Evolutionary conservation across 2,329 filamentous ascomycete species (phyloP), one percentile per base, ranked within the genome.

Genomic region (Alternaria incomplexa): DNA sequence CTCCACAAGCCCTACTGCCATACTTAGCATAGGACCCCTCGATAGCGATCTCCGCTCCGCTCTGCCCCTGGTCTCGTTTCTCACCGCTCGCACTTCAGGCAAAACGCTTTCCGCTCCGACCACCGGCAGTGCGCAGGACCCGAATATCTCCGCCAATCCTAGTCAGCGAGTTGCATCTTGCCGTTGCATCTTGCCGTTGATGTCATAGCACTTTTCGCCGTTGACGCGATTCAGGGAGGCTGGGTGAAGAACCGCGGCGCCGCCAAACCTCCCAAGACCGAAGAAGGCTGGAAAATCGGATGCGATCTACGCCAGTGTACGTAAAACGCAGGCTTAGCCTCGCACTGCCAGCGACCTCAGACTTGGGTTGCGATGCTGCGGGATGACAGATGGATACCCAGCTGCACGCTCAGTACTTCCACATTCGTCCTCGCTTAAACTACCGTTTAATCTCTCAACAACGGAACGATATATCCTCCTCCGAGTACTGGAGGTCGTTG

Each of bases 11-110:
- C 56, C 56, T 59, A 59, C 48, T 51, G 55, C 48, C 56, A 50
- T 59, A 59, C 48, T 51, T 51, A 40, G 44, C 28, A 56, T 28
- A 47, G 56, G 60, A 56, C 60, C 54, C 66, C 66, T 64, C 53
- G 57, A 57, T 48, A 50, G 50, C 56, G 50, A 68, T 69, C 64
- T 74, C 72, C 72, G 69, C 73, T 71, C 71, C 69, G 62, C 71
- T 63, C 65, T 46, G 51, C 54, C 63, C 67, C 62, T 63, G 59
- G 54, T 53, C 32, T 52, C 53, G 25, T 43, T 20, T 44, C 62
- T 71, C 68, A 70, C 70, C 71, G 70, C 70, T 66, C 59, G 68
- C 69, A 40, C 30, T 72, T 72, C 57, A 67, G 71, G 70, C 61
- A 71, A 66, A 61, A 70, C 59, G 56, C 61, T 55, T 68, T 66